These are phyloP conservation scores for Rugonectria rugulosa DNA, from an alignment of 2,329 filamentous ascomycete genomes.

Conservation along the genomic window DNA sequence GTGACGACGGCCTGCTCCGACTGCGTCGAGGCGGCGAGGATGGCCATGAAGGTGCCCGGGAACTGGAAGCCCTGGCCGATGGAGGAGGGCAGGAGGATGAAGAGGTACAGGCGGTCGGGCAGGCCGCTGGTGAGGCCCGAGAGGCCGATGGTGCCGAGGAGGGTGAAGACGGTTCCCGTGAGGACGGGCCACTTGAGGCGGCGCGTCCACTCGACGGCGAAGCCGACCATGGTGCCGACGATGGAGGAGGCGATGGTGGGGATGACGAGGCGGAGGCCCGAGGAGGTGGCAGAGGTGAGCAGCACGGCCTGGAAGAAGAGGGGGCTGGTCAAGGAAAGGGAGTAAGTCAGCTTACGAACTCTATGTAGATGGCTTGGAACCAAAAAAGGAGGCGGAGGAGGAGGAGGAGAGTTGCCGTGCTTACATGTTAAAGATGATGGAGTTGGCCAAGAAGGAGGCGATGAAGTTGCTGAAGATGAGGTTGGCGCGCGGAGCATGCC, in stretches of 20 bases:
- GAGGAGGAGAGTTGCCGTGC: conserved; percentile 30
- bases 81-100: conserved; percentile 63
- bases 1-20: conserved; percentile 73
- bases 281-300: conserved; percentile 71
- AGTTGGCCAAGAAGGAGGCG: conserved; percentile 59
- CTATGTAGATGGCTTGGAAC: neutral
- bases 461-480: conserved; percentile 65
- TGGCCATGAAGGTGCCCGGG: conserved; percentile 68
- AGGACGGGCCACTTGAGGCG: conserved; percentile 67
- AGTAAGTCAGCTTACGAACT: neutral
- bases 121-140: conserved; percentile 58
- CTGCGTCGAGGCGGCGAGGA: conserved; percentile 67
- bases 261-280: conserved; percentile 75
- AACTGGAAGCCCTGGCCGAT: conserved; percentile 71
- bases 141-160: conserved; percentile 61
- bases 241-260: conserved; percentile 65
- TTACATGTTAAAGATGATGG: conserved; percentile 67
- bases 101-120: conserved; percentile 60
- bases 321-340: conserved; percentile 61
- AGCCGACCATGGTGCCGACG: conserved; percentile 65
- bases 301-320: conserved; percentile 81
- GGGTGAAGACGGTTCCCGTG: conserved; percentile 55
- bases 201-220: conserved; percentile 67
- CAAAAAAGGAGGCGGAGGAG: neutral
- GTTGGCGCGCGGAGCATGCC: conserved; percentile 59